Conservation (phyloP, 805 yeast genomes). For the Pichia deserticola region DNA sequence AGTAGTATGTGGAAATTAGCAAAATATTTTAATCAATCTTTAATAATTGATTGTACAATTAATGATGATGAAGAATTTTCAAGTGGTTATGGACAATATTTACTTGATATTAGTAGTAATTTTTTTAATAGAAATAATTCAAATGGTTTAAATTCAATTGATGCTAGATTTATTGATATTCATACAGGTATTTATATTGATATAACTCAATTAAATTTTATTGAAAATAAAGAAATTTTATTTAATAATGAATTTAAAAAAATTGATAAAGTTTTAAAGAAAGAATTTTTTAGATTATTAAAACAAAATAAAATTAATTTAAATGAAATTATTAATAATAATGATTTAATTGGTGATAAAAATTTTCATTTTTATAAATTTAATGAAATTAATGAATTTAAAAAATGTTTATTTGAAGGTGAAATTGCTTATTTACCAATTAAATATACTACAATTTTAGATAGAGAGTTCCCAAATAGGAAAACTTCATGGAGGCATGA, state of each 20-base stretch:
- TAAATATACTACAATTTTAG: slow-evolving; percentile 27
- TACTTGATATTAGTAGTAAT: slow-evolving; percentile 27
- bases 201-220: slow-evolving; percentile 30
- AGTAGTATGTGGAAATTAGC: slow-evolving; percentile 36
- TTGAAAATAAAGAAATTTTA: not conserved
- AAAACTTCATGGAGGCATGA: slow-evolving; percentile 14
- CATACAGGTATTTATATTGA: slow-evolving; percentile 41
- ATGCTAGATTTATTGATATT: slow-evolving; percentile 46
- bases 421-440: slow-evolving; percentile 39
- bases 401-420: slow-evolving; percentile 51
- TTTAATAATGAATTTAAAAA: not conserved
- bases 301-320: slow-evolving; percentile 8
- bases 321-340: slow-evolving; percentile 3
- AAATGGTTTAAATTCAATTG: slow-evolving; percentile 43
- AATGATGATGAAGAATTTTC: slow-evolving; percentile 13
- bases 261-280: slow-evolving; percentile 1
- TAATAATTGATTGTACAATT: slow-evolving; percentile 35
- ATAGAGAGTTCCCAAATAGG: slow-evolving; percentile 31
- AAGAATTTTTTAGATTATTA: slow-evolving; percentile 13
- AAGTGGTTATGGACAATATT: slow-evolving; percentile 26
- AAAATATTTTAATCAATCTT: slow-evolving; percentile 37
- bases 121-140: slow-evolving; percentile 30
- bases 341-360: slow-evolving; percentile 35
- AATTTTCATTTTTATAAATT: slow-evolving; percentile 47
- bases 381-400: slow-evolving; percentile 45